Base-by-base conservation (phyloP, 768 basidiomycete genomes). In the Lyophyllum decastes region DNA sequence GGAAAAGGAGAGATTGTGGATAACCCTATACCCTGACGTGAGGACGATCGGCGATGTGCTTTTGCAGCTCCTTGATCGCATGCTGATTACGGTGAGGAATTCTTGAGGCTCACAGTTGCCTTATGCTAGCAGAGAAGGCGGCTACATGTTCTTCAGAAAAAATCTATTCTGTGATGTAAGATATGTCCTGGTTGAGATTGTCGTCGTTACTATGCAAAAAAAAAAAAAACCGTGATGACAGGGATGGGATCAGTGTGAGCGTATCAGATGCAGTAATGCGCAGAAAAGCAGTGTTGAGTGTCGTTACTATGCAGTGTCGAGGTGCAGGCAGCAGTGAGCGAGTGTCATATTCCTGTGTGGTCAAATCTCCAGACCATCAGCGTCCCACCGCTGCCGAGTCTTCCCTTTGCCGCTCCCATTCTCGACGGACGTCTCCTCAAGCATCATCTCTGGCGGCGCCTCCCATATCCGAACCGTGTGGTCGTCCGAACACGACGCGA, bases 401-500 rank as follows among this genome's bases (percentile, higher is more conserved):
- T 84, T 89, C 45, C 85, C 87, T 66, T 89, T 88, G 30, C 84
- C 86, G 61, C 85, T 88, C 63, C 83, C 83, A 64, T 75, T 75
- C 52, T 67, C 67, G n/a, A 63, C 52, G 16, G 72, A 60, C 11
- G 57, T 38, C 41, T 61, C 61, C 17, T 68, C 64, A 25, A 54
- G 50, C 65, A 67, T 62, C 63, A 64, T 54, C 45, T 65, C 69
- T 34, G 66, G 63, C 43, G 74, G 75, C 44, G 84, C 77, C 72
- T 93, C 90, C 94, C 94, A 96, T 78, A 96, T 89, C 59, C 94
- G 86, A 65, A 99, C 86, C 17, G 90, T 92, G 54, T 78, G 76
- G 74, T 99, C 96, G 70, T 99, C 96, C 44, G 94, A 94, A 71
- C 94, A 97, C 43, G 92, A 94, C 30, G 97, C 97, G 75, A 98